phyloP scores from a whole-genome alignment of 139 green algal species.

The Micractinium sp. region DNA sequence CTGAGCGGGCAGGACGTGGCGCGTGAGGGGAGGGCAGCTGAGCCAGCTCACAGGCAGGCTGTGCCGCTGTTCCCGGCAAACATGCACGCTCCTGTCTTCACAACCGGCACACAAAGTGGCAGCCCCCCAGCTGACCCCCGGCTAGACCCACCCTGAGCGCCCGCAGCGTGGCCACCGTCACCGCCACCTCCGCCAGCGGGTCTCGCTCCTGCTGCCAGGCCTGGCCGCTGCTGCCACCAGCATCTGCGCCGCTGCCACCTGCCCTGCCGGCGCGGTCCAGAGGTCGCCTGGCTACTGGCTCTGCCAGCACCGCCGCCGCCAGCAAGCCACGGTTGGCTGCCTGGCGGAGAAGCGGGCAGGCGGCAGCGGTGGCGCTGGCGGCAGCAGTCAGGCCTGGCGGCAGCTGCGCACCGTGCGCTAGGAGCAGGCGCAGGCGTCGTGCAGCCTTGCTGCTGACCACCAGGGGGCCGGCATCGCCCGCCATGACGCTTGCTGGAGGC shows the following conservation, averaged over 20 bases:
- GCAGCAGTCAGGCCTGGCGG: not conserved
- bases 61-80: no score
- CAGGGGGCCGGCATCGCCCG: not conserved
- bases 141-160: not conserved
- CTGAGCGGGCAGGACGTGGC: not conserved
- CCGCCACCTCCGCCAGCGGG: conserved; percentile 27
- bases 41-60: not conserved
- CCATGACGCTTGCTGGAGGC: no score
- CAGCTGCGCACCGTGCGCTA: not conserved
- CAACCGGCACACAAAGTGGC: no score
- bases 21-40: not conserved
- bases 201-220: conserved; percentile 19
- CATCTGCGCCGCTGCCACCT: not conserved
- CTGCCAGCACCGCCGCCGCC: conserved; percentile 5
- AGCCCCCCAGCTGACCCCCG: no score
- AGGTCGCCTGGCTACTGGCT: not conserved
- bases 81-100: no score
- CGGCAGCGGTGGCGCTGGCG: not conserved
- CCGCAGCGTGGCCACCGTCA: conserved; percentile 2
- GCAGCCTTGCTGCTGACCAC: conserved; percentile 19
- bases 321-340: not conserved
- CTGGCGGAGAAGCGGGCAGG: not conserved
- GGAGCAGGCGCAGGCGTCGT: conserved; percentile 29
- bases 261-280: no score
- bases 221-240: not conserved